These are phyloP conservation scores for Saccharum hybrid DNA, from an alignment of 202 grass and related monocot genomes.

Conservation along the genomic window DNA sequence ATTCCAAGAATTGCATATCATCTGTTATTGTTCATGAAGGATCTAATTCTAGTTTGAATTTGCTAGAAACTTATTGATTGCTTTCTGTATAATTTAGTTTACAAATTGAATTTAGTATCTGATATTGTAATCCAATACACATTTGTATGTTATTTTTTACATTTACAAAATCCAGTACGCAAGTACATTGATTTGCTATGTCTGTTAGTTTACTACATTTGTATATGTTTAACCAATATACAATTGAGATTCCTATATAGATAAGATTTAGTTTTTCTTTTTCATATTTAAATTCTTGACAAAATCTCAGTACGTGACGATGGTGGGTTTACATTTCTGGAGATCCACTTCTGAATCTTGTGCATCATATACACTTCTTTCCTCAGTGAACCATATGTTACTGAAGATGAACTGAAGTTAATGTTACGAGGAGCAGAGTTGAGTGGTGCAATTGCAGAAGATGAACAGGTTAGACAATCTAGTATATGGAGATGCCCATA, in stretches of 20 bases:
- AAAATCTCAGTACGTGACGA: slow-evolving; percentile 7
- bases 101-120: background rate
- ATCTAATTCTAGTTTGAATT: background rate
- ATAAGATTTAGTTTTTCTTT: slow-evolving; percentile 7
- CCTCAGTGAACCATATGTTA: slow-evolving; percentile 93
- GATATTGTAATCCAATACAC: background rate
- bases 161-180: background rate
- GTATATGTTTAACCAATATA: slow-evolving; percentile 2
- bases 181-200: background rate
- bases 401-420: slow-evolving; percentile 98
- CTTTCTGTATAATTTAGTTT: slow-evolving; percentile 4
- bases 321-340: slow-evolving; percentile 37
- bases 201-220: background rate
- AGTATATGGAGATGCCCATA: slow-evolving; percentile 6
- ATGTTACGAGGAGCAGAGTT: slow-evolving; percentile 95
- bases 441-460: slow-evolving; percentile 98
- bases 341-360: slow-evolving; percentile 32
- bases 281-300: background rate
- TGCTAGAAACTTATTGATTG: background rate
- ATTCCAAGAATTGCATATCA: background rate
- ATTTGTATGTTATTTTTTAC: background rate
- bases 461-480: slow-evolving; percentile 80
- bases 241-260: background rate
- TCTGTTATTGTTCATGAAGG: slow-evolving; percentile 2
- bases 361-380: slow-evolving; percentile 47